Evolutionary conservation across 768 basidiomycete genomes (phyloP), one percentile per base, ranked within the genome.

Genomic region (Basidioascus undulatus): DNA sequence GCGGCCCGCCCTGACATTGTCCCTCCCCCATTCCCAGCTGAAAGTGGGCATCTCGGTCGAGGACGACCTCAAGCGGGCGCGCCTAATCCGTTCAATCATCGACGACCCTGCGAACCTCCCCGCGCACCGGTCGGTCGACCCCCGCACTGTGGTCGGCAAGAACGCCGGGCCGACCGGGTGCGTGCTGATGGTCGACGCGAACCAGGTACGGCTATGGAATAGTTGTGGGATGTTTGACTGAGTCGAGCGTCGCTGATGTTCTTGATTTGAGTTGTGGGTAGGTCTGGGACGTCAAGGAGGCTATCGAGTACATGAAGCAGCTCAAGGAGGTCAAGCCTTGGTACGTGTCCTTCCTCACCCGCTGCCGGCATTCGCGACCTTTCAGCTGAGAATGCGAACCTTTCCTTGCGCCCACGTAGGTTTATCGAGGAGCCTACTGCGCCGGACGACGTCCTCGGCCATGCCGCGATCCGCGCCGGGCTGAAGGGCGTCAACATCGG

Each of bases 161-260:
- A 92, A 92, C 47, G 83, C 86, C 4, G 83, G 87, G 6, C 83
- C 83, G 9, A 84, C 84, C 0, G 87, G 89, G 5, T 71, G 76
- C 25, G 87, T 94, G 34, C 64, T 94, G 35, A 94, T 94, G 87
- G 80, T 94, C 46, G 87, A 94, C 58, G 79, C 87, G 30, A 96
- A 96, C 59, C 87, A 92, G 59, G 50, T 51, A 44, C 49, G 34
- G 39, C 44, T 36, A 44, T 46, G 25, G 31, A 37, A 21, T n/a
- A 4, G 16, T 15, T 6, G 13, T 25, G 4, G 23, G 15, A 11
- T 25, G 27, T 15, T 32, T 2, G 2, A 6, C 26, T 2, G 7
- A 16, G 8, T 30, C 12, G 1, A 27, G 7, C 1, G 20, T 13
- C n/a, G 2, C 6, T 12, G 15, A 21, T n/a, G 15, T 15, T 4